Conservation (phyloP, 768 basidiomycete species). For the Pleurotus citrinopileatus region DNA sequence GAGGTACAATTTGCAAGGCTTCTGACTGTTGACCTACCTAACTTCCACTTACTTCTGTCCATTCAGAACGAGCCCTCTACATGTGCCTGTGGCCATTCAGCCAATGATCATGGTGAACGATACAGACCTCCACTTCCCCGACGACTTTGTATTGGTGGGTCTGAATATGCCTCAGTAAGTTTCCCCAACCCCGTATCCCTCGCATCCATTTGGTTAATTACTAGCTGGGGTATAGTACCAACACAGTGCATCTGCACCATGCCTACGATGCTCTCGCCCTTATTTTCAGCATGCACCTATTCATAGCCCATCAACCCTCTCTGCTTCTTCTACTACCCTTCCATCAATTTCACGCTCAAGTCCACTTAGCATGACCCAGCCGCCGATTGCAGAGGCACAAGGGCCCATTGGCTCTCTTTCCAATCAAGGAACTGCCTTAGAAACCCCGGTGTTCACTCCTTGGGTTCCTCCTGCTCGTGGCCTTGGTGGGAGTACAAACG, state of each 20-base stretch:
- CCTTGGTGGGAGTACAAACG: neutral
- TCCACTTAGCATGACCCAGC: neutral
- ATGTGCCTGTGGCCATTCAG: neutral
- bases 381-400: neutral
- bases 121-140: neutral
- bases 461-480: neutral
- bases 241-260: neutral
- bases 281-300: constrained; percentile 1
- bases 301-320: neutral
- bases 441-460: neutral
- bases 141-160: neutral
- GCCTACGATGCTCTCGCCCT: neutral
- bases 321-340: neutral
- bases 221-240: neutral
- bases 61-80: neutral
- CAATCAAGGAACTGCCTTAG: neutral
- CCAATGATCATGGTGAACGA: neutral
- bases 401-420: neutral
- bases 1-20: neutral
- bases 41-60: neutral
- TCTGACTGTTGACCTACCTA: neutral
- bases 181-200: neutral
- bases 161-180: neutral
- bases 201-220: neutral
- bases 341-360: neutral